Evolutionary conservation across 208 protist genomes (phyloP).

Genomic region (Leishmania tarentolae): DNA sequence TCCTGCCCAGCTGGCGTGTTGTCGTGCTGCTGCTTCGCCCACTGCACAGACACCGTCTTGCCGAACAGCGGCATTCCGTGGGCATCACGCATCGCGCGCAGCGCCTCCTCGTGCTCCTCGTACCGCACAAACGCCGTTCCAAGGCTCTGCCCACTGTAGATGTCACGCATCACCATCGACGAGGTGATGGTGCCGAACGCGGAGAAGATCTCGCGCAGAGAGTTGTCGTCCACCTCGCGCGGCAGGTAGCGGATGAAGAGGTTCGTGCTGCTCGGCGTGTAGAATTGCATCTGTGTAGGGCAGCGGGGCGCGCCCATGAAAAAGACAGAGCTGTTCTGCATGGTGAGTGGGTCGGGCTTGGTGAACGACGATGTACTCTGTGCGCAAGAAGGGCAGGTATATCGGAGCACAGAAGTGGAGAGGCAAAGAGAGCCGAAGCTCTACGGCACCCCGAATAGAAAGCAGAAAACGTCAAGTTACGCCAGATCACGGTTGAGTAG

Average conservation of each 20-base stretch:
- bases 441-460: too few relatives aligned
- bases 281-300: slow-evolving; percentile 24
- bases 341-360: neutral
- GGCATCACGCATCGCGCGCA: slow-evolving; percentile 18
- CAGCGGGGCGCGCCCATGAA: neutral
- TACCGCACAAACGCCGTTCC: slow-evolving; percentile 55
- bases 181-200: slow-evolving; percentile 37
- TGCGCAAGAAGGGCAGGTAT: neutral
- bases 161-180: slow-evolving; percentile 58
- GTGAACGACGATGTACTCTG: neutral
- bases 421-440: neutral
- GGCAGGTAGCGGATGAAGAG: slow-evolving; percentile 48
- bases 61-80: slow-evolving; percentile 18
- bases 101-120: slow-evolving; percentile 24
- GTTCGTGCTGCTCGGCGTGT: slow-evolving; percentile 35
- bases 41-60: slow-evolving; percentile 34
- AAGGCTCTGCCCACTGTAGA: slow-evolving; percentile 46
- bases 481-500: too few relatives aligned
- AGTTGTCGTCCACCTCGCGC: slow-evolving; percentile 36
- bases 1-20: slow-evolving; percentile 31
- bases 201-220: slow-evolving; percentile 32
- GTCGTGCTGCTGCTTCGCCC: slow-evolving; percentile 47
- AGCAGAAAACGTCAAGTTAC: too few relatives aligned
- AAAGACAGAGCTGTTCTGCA: neutral
- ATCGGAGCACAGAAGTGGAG: neutral